phyloP scores from a whole-genome alignment of 345 rosid species.

The Erysimum cheiranthoides region DNA sequence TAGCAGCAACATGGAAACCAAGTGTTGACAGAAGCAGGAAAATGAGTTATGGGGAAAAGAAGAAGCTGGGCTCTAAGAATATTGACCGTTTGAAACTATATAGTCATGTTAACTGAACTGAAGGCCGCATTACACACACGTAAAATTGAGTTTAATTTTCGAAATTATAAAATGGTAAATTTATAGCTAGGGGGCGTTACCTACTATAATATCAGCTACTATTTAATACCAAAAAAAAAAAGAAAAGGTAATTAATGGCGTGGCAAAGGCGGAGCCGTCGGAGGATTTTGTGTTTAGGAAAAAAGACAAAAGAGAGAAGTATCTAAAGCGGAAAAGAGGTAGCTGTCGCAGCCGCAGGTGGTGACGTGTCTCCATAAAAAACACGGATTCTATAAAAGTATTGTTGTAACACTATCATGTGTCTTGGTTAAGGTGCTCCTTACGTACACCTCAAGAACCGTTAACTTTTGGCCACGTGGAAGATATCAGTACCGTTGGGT shows the following conservation, averaged over 20 bases:
- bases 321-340: neutral
- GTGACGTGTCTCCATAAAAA: constrained; percentile 28
- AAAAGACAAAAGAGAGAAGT: constrained; percentile 22
- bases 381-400: neutral
- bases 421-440: constrained; percentile 20
- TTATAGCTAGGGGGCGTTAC: constrained; percentile 3
- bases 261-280: constrained; percentile 33
- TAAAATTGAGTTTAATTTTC: no score
- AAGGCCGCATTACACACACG: neutral
- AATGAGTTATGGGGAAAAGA: neutral
- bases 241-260: neutral
- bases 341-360: constrained; percentile 6
- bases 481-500: constrained; percentile 10
- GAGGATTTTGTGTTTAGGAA: neutral
- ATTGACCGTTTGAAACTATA: neutral
- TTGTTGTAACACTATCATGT: neutral
- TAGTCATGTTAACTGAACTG: no score
- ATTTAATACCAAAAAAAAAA: neutral
- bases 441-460: neutral
- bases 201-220: neutral
- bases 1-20: constrained; percentile 7
- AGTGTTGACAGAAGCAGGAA: neutral
- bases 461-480: constrained; percentile 28
- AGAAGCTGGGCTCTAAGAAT: neutral
- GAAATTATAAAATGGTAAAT: no score